Evolutionary conservation across 257 asterid species (phyloP).

Genomic region (Nemophila menziesii): DNA sequence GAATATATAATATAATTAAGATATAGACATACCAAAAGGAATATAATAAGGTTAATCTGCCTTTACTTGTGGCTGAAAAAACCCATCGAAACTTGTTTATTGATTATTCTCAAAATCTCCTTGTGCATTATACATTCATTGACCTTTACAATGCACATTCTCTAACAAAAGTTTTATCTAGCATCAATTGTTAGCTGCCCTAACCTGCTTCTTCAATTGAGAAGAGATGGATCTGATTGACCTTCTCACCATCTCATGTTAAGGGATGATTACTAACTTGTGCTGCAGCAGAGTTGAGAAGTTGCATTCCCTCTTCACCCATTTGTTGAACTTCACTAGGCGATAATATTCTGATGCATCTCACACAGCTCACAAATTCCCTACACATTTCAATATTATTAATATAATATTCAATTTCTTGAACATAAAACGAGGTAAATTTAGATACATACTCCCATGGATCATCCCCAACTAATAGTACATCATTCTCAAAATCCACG

Average conservation of each 20-base stretch:
- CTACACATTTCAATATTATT: conserved; percentile 26
- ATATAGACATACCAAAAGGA: too few relatives aligned
- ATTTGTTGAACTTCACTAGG: conserved; percentile 94
- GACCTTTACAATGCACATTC: conserved; percentile 13
- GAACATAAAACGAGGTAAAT: background rate
- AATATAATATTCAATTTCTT: background rate
- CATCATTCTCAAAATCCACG: conserved; percentile 80
- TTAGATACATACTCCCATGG: conserved; percentile 81
- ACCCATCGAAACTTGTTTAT: too few relatives aligned
- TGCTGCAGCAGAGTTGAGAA: conserved; percentile 51
- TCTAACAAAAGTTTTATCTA: conserved; percentile 11
- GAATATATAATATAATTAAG: too few relatives aligned
- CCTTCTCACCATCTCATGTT: conserved; percentile 17
- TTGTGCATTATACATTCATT: background rate
- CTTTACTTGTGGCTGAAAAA: too few relatives aligned
- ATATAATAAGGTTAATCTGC: too few relatives aligned
- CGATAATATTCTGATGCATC: conserved; percentile 82
- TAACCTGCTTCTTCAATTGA: background rate
- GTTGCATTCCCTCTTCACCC: conserved; percentile 99
- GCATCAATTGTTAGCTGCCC: background rate
- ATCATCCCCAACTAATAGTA: conserved; percentile 85
- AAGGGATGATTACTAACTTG: conserved; percentile 28
- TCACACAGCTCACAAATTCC: conserved; percentile 88
- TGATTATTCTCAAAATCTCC: too few relatives aligned
- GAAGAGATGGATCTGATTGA: background rate